phyloP scores from a whole-genome alignment of 1,284 basidiomycete genomes.

The Inonotus hispidus region DNA sequence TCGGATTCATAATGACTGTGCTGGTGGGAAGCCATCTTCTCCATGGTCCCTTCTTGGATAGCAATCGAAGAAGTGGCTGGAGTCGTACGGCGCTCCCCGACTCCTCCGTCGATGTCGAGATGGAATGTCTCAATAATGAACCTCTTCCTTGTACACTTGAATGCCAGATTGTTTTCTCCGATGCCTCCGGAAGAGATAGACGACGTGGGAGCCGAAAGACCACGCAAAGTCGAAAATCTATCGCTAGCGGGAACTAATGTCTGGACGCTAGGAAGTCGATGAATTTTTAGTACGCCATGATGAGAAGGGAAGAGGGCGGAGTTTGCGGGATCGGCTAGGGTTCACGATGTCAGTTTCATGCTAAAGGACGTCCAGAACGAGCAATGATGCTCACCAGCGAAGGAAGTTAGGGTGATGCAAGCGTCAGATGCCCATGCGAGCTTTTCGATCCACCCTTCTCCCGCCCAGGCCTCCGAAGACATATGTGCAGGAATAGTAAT shows the following conservation, averaged over 20 bases:
- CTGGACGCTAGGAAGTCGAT: slow-evolving; percentile 65
- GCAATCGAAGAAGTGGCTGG: slow-evolving; percentile 33
- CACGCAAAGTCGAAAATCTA: slow-evolving; percentile 71
- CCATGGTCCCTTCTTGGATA: slow-evolving; percentile 23
- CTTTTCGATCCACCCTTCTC: slow-evolving; percentile 65
- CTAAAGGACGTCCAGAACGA: neutral
- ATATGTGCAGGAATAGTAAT: slow-evolving; percentile 61
- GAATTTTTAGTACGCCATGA: slow-evolving; percentile 77
- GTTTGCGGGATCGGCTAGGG: slow-evolving; percentile 60
- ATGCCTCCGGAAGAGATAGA: slow-evolving; percentile 45
- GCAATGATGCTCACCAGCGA: slow-evolving; percentile 37
- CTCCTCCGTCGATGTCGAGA: slow-evolving; percentile 89
- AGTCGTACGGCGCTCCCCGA: slow-evolving; percentile 77
- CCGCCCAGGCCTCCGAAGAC: slow-evolving; percentile 51
- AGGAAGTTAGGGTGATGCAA: slow-evolving; percentile 70
- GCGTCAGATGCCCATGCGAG: slow-evolving; percentile 79
- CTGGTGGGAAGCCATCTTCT: slow-evolving; percentile 15
- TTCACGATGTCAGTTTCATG: neutral
- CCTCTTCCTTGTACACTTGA: slow-evolving; percentile 86
- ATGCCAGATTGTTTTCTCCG: slow-evolving; percentile 93
- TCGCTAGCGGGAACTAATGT: slow-evolving; percentile 70
- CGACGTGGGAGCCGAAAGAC: slow-evolving; percentile 45
- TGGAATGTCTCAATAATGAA: slow-evolving; percentile 91
- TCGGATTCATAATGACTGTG: neutral
- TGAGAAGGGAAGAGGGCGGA: slow-evolving; percentile 70